These are phyloP conservation scores for Furcasterigmium furcatum DNA, from an alignment of 2,329 filamentous ascomycete genomes.

Conservation along the genomic window DNA sequence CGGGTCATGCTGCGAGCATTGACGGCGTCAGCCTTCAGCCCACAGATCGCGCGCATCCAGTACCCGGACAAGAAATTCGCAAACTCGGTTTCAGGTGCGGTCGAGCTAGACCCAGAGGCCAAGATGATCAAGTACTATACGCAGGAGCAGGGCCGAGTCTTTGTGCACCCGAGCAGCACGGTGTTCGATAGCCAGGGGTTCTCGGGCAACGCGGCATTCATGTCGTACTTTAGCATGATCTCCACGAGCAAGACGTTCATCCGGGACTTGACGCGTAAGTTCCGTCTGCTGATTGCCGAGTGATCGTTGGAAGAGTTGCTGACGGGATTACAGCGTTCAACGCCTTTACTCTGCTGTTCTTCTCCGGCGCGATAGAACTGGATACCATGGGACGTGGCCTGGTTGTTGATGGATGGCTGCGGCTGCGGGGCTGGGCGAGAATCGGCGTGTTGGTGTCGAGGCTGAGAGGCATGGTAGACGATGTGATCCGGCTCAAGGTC, in stretches of 20 bases:
- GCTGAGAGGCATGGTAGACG: conserved; percentile 82
- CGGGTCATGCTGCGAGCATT: conserved; percentile 62
- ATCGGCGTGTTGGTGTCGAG: conserved; percentile 87
- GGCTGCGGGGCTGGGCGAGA: conserved; percentile 84
- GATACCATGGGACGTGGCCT: conserved; percentile 86
- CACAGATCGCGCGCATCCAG: conserved; percentile 87
- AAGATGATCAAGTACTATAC: conserved; percentile 90
- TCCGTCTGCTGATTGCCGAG: not conserved
- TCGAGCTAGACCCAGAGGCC: conserved; percentile 91
- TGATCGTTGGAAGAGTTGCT: not conserved
- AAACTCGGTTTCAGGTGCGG: conserved; percentile 79
- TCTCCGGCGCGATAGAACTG: conserved; percentile 78
- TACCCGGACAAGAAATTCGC: conserved; percentile 97
- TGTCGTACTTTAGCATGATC: conserved; percentile 91
- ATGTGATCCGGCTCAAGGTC: conserved; percentile 75
- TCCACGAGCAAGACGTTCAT: conserved; percentile 90
- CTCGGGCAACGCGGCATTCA: conserved; percentile 69
- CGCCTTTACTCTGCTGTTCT: conserved; percentile 81
- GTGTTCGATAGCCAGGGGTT: conserved; percentile 82
- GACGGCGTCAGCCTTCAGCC: conserved; percentile 71
- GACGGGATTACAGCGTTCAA: conserved; percentile 64
- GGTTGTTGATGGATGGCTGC: conserved; percentile 87
- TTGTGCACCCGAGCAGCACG: conserved; percentile 86
- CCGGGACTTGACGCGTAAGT: conserved; percentile 81
- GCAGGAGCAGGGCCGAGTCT: conserved; percentile 80